phyloP scores from a whole-genome alignment of 768 basidiomycete species.

The Scleroderma citrinum region DNA sequence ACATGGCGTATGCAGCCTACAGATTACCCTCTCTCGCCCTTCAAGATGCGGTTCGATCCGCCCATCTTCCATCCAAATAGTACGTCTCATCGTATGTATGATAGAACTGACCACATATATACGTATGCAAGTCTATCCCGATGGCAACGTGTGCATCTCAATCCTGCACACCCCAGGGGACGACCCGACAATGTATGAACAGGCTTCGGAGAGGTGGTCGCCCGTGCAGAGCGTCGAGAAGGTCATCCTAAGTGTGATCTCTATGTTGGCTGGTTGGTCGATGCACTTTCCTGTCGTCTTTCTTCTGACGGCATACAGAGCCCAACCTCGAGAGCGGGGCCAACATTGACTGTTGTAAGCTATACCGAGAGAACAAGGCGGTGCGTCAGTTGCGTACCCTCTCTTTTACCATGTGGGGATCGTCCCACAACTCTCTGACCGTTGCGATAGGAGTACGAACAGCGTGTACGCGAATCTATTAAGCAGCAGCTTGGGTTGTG shows the following conservation, averaged over 20 bases:
- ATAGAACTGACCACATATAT: background rate
- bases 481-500: constrained; percentile 78
- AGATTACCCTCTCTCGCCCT: constrained; percentile 96
- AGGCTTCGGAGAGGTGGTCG: constrained; percentile 94
- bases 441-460: constrained; percentile 69
- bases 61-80: constrained; percentile 97
- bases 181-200: constrained; percentile 90
- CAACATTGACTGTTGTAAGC: constrained; percentile 95
- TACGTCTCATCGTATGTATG: constrained; percentile 35
- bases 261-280: constrained; percentile 88
- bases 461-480: constrained; percentile 76
- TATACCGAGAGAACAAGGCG: constrained; percentile 82
- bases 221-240: constrained; percentile 99
- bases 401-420: background rate
- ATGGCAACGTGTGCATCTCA: constrained; percentile 96
- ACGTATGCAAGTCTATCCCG: constrained; percentile 70
- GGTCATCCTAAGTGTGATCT: constrained; percentile 91
- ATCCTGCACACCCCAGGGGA: constrained; percentile 94
- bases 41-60: constrained; percentile 99
- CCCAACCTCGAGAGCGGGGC: constrained; percentile 97
- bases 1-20: constrained; percentile 47
- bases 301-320: constrained; percentile 43
- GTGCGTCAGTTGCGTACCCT: constrained; percentile 25
- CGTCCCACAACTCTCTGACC: constrained; percentile 3
- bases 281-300: background rate